Base-by-base conservation (phyloP, 345 rosid species). In the Salix suchowensis region DNA sequence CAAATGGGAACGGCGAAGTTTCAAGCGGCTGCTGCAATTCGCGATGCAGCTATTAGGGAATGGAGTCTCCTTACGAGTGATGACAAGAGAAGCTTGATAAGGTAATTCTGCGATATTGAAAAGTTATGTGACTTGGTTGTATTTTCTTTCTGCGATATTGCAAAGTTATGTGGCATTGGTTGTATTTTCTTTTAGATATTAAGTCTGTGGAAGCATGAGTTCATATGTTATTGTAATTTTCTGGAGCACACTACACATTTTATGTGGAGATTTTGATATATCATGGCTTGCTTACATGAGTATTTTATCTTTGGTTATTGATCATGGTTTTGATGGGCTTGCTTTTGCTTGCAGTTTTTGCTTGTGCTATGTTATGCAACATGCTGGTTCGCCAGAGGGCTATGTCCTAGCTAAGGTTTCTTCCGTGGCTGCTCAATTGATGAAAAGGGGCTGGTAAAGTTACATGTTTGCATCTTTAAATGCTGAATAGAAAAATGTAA, bases 401-500 rank as follows among this genome's bases (percentile, higher is more conserved):
- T 96, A 93, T 85, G 98, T 96, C 72, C 94, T 81, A 78, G 91
- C 88, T 74, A 96, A 96, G 83, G 89, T 93, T 70, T 93, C 97
- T 81, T 96, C 98, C 40, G 99, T 96, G 80, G 97, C 98, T 70
- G 96, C 97, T 73, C 98, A 96, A 70, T 81, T 96, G 88, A 84
- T 96, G 87, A 96, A 96, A 89, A 91, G 99, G 80, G 99, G 99
- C 82, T 96, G 99, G 99, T 95, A 84, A 87, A 90, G 82, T 70
- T 15, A 2, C 44, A 12, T 18, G 23, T 75, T 46, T 36, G 61
- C 30, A 62, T 28, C 24, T 52, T 18, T 71, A 36, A 48, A 14
- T 46, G 52, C 52, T 42, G 68, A 34, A 24, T 65, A 32, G 6
- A 52, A 61, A 48, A 66, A 75, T 74, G 68, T 28, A 36, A 46